phyloP scores from a whole-genome alignment of 192 early-diverging fungal species.

The Coemansia sp. region DNA sequence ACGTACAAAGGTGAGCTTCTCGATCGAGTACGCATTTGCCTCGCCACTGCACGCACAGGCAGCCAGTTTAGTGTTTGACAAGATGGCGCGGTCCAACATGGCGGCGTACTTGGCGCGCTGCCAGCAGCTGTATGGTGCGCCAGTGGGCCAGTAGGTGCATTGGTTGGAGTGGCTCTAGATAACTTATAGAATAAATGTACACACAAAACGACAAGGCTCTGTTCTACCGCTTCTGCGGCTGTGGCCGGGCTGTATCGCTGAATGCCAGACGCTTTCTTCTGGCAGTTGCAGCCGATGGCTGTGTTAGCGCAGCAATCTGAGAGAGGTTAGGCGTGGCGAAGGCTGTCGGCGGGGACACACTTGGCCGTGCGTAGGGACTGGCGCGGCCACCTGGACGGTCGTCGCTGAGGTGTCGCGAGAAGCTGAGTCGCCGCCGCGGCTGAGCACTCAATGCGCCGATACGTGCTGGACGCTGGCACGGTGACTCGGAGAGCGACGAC shows the following conservation, averaged over 20 bases:
- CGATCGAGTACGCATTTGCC: conserved; percentile 79
- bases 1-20: conserved; percentile 62
- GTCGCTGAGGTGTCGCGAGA: conserved; percentile 15
- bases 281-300: conserved; percentile 14
- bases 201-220: background rate
- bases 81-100: conserved; percentile 60
- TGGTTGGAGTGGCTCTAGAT: background rate
- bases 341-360: background rate
- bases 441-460: background rate
- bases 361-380: background rate
- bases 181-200: background rate
- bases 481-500: conserved; percentile 17
- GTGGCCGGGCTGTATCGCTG: background rate
- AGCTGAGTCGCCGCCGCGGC: conserved; percentile 28
- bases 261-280: conserved; percentile 17
- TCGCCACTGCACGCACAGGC: conserved; percentile 77
- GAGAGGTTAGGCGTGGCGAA: conserved; percentile 19
- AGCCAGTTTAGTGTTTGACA: conserved; percentile 75
- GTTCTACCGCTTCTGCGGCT: background rate
- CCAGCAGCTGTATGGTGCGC: conserved; percentile 21
- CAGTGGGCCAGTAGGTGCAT: background rate
- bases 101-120: conserved; percentile 39
- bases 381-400: conserved; percentile 3
- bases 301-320: conserved; percentile 14
- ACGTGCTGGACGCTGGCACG: conserved; percentile 10